Evolutionary conservation across 2,329 filamentous ascomycete species (phyloP).

Genomic region (Penicillium rolfsii): DNA sequence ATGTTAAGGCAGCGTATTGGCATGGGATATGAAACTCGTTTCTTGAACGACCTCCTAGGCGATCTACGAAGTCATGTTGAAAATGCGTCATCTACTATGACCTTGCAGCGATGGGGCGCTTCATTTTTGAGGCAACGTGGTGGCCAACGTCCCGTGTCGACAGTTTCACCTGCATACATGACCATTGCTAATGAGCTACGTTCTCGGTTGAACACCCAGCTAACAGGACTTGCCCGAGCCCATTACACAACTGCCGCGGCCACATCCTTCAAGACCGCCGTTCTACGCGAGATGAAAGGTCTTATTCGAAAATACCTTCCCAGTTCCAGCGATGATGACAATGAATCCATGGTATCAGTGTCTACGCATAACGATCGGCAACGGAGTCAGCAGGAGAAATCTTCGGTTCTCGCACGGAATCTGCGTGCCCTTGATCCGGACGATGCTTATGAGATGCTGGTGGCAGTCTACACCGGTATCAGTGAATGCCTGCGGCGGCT

Average conservation of each 20-base stretch:
- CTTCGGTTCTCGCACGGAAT: conserved; percentile 83
- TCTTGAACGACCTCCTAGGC: conserved; percentile 73
- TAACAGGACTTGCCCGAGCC: conserved; percentile 79
- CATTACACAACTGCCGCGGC: conserved; percentile 79
- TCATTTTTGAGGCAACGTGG: conserved; percentile 74
- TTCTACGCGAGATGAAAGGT: conserved; percentile 82
- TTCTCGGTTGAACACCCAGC: conserved; percentile 67
- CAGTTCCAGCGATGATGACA: conserved; percentile 92
- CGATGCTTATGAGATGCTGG: conserved; percentile 81
- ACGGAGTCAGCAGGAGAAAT: conserved; percentile 83
- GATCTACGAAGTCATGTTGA: conserved; percentile 83
- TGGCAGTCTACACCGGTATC: conserved; percentile 81
- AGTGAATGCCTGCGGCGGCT: conserved; percentile 84
- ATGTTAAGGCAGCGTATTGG: conserved; percentile 80
- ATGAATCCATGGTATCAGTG: conserved; percentile 81
- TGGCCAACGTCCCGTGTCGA: conserved; percentile 66
- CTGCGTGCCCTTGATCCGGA: conserved; percentile 79
- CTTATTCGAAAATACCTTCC: conserved; percentile 84
- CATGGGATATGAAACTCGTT: conserved; percentile 80
- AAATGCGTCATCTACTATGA: conserved; percentile 69
- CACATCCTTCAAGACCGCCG: conserved; percentile 79
- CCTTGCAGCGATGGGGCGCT: conserved; percentile 81
- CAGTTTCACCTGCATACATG: conserved; percentile 77
- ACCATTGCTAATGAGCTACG: conserved; percentile 72
- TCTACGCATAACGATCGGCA: conserved; percentile 75